Conservation (phyloP, 2,329 filamentous ascomycete species). For the Talaromyces sp. region DNA sequence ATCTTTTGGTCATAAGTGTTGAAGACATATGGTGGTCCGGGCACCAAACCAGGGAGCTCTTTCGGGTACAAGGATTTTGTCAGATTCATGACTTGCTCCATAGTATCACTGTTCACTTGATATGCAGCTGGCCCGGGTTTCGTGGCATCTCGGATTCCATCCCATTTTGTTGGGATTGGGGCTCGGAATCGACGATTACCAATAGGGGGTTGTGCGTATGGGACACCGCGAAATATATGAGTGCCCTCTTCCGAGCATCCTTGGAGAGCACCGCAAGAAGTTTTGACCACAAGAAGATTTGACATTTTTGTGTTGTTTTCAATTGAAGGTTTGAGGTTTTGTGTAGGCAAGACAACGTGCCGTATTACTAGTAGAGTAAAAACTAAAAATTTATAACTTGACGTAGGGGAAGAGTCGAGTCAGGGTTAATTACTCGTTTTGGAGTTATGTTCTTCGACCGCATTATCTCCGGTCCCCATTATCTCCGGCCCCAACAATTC, state of each 20-base stretch:
- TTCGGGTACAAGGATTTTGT: neutral
- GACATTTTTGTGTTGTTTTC: neutral
- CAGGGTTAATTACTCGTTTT: too few relatives aligned
- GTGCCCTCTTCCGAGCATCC: neutral
- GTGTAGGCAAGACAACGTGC: too few relatives aligned
- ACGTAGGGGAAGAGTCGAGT: too few relatives aligned
- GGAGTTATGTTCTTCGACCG: too few relatives aligned
- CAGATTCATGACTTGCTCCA: neutral
- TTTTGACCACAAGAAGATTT: neutral
- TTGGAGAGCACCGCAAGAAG: neutral
- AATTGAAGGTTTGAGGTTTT: too few relatives aligned
- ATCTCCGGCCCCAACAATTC: too few relatives aligned
- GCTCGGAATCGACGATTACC: neutral
- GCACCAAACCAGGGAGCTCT: neutral
- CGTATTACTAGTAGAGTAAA: too few relatives aligned
- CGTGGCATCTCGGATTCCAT: neutral
- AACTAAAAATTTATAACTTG: too few relatives aligned
- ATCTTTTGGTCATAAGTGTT: neutral
- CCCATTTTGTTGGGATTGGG: neutral
- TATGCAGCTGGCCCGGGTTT: neutral
- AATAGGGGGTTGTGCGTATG: neutral
- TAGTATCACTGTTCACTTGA: neutral
- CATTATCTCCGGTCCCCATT: too few relatives aligned
- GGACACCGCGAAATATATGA: neutral
- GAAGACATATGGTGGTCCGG: neutral